Evolutionary conservation across 2,329 filamentous ascomycete genomes (phyloP).

Genomic region (Coniochaeta sp.): DNA sequence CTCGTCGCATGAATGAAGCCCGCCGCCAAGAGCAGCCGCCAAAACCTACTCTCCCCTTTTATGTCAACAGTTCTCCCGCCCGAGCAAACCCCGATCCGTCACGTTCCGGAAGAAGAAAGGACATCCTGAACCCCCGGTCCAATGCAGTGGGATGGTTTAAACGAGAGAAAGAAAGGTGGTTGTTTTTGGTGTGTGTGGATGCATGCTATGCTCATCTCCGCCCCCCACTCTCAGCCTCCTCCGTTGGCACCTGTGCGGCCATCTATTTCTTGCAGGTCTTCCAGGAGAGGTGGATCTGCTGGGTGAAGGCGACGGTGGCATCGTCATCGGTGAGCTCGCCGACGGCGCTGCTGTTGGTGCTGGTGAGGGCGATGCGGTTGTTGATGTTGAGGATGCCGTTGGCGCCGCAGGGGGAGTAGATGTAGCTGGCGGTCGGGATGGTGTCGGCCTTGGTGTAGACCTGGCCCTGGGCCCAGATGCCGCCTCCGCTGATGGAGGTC

Average conservation of each 20-base stretch:
- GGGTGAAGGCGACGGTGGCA: constrained; percentile 34
- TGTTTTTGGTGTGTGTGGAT: too few relatives aligned
- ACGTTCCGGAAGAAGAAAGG: constrained; percentile 4
- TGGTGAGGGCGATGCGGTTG: constrained; percentile 35
- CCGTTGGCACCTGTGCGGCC: neutral
- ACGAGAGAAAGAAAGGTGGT: constrained; percentile 3
- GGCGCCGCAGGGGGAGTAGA: constrained; percentile 37
- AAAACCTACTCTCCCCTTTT: constrained; percentile 9
- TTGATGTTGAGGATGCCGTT: constrained; percentile 39
- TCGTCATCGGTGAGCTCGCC: constrained; percentile 37
- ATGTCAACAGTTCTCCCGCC: constrained; percentile 4
- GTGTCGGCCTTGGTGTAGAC: constrained; percentile 39
- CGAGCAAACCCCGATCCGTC: constrained; percentile 8
- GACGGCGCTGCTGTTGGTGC: constrained; percentile 24
- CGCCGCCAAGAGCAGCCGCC: constrained; percentile 2
- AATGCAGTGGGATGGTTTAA: constrained; percentile 6
- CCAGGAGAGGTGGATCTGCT: constrained; percentile 36
- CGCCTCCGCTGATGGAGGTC: constrained; percentile 34
- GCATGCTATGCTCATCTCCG: neutral
- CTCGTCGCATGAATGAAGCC: neutral
- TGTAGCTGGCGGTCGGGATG: constrained; percentile 34
- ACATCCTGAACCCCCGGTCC: constrained; percentile 6
- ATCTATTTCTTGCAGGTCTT: constrained; percentile 16
- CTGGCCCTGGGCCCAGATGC: constrained; percentile 31
- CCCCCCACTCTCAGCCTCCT: neutral